A percentile compares a stretch with the other conserved stretches of the same genome.
phyloP scores from a whole-genome alignment of 306 rosid species.

The Styphnolobium japonicum region DNA sequence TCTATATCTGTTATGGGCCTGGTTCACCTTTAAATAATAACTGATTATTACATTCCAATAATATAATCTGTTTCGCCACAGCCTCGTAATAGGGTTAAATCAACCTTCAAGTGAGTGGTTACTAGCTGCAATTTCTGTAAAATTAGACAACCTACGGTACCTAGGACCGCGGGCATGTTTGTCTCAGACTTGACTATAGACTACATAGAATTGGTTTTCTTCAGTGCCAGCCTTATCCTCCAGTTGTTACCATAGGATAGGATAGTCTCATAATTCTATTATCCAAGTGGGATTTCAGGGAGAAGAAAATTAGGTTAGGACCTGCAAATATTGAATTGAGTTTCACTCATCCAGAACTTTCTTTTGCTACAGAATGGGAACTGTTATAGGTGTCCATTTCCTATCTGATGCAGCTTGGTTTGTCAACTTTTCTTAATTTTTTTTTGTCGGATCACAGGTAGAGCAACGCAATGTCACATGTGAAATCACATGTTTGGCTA shows the following conservation, averaged over 20 bases:
- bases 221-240: background rate
- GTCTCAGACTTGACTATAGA: background rate
- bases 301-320: background rate
- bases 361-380: background rate
- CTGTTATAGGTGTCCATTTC: conserved; percentile 24
- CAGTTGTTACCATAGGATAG: background rate
- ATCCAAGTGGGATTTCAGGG: background rate
- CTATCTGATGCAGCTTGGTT: conserved; percentile 21
- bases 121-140: background rate
- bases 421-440: conserved; percentile 29
- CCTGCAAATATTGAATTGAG: background rate
- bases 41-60: background rate
- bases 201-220: background rate
- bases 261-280: background rate
- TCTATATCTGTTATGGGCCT: background rate
- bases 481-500: conserved; percentile 39
- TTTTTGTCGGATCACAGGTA: conserved; percentile 10
- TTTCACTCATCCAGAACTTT: conserved; percentile 4
- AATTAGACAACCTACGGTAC: conserved; percentile 12
- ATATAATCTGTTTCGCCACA: background rate
- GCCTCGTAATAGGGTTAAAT: background rate
- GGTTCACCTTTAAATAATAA: background rate
- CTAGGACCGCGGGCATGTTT: background rate
- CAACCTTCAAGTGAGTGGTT: background rate
- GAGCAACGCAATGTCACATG: conserved; percentile 32